Conservation (phyloP, 1,139 yeast species). For the Keqinozyma sinolaborantium region DNA sequence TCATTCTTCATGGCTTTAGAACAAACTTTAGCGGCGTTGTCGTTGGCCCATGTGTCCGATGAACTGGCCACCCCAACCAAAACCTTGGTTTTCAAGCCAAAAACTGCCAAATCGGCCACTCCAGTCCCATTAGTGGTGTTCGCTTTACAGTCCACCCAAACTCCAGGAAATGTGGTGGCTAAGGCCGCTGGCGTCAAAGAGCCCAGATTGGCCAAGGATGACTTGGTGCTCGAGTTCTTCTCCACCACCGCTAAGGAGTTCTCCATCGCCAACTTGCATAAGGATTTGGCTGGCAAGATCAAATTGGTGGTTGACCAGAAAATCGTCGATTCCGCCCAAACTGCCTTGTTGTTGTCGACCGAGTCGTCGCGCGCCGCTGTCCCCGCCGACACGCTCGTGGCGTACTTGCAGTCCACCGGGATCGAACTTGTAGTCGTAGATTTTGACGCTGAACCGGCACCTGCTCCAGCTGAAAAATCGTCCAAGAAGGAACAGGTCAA, state of each 20-base stretch:
- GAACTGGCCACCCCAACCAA: conserved; percentile 53
- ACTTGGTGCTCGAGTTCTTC: conserved; percentile 66
- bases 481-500: conserved; percentile 23
- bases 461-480: conserved; percentile 29
- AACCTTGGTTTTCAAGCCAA: conserved; percentile 85
- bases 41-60: conserved; percentile 43
- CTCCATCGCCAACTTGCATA: conserved; percentile 55
- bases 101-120: conserved; percentile 79
- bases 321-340: conserved; percentile 38
- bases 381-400: conserved; percentile 48
- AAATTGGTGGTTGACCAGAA: conserved; percentile 63
- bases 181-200: conserved; percentile 72
- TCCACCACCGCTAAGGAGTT: conserved; percentile 62
- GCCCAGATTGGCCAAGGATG: conserved; percentile 85
- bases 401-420: conserved; percentile 54
- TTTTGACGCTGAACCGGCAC: conserved; percentile 47
- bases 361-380: conserved; percentile 56
- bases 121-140: conserved; percentile 81
- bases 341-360: conserved; percentile 56
- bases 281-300: conserved; percentile 57
- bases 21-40: conserved; percentile 56
- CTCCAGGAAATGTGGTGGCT: conserved; percentile 68
- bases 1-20: conserved; percentile 49
- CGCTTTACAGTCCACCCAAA: conserved; percentile 67
- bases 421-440: conserved; percentile 57